These are phyloP conservation scores for Digitaria exilis DNA, from an alignment of 202 grass and related monocot species.

Conservation along the genomic window DNA sequence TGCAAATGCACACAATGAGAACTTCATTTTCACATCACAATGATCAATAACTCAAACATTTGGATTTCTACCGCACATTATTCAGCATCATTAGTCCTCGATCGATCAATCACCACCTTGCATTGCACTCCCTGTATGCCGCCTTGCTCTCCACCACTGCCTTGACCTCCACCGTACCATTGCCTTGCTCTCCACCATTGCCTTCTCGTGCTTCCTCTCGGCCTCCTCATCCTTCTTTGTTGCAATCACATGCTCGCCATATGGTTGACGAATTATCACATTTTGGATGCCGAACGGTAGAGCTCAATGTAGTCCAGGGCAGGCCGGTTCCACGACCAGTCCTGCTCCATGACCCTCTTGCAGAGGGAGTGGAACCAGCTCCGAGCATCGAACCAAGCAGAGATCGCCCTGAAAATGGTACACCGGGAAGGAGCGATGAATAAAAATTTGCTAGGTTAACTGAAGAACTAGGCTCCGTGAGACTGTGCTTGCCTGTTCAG, in stretches of 20 bases:
- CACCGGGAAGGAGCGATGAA: not conserved
- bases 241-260: not conserved
- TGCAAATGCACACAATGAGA: too few relatives aligned
- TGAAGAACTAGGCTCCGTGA: not conserved
- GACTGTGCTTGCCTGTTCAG: conserved; percentile 63
- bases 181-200: not conserved
- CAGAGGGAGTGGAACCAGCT: conserved; percentile 68
- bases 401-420: conserved; percentile 59
- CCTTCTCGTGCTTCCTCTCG: not conserved
- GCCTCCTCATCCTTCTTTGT: not conserved
- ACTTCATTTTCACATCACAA: too few relatives aligned
- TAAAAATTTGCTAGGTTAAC: not conserved
- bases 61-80: too few relatives aligned
- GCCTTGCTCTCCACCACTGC: not conserved
- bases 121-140: too few relatives aligned
- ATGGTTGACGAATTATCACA: conserved; percentile 20
- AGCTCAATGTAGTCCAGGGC: conserved; percentile 86
- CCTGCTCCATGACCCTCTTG: conserved; percentile 87
- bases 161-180: not conserved
- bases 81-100: too few relatives aligned
- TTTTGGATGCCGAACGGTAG: conserved; percentile 64
- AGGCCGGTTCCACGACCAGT: conserved; percentile 92
- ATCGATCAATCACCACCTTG: not conserved
- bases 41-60: too few relatives aligned
- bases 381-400: conserved; percentile 58